Evolutionary conservation across 2,329 filamentous ascomycete genomes (phyloP), one percentile per base, ranked within the genome.

Genomic region (Fonsecaea multimorphosa): DNA sequence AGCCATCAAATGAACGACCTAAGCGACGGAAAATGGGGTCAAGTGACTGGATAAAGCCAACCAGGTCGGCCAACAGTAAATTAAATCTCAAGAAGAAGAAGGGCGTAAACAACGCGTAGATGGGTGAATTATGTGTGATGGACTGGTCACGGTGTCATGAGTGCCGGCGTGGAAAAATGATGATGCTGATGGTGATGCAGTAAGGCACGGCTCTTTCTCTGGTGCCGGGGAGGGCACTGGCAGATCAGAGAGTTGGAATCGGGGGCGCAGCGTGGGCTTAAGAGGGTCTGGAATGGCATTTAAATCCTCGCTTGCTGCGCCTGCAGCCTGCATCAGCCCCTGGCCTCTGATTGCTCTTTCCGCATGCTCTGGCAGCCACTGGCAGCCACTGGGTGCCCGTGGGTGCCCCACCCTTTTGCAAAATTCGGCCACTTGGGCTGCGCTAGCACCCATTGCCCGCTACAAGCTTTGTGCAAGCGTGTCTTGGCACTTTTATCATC

Each of bases 231-330:
- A 49, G 56, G 56, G 56, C 38, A 49, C 56, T 49, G 56, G 56
- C 56, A 58, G 56, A 58, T 58, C 56, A 58, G 58, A 46, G 55
- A 58, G 27, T 69, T 58, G 62, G 66, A 67, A 67, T 66, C 58
- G 62, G 64, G 58, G 67, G 67, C 66, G 64, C 64, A 62, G 59
- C 62, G 65, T 49, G 65, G 55, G 65, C 60, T 69, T 65, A 67
- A 58, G 67, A 67, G 63, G 56, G 67, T 67, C 67, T 67, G 58
- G 65, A 65, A 63, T 59, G 52, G 55, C 54, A 60, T 67, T 69
- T 69, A 69, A 69, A 69, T 69, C 62, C 67, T 69, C 65, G 64
- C 67, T 69, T 67, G 67, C 57, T 65, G 65, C 57, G 66, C 40
- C 61, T 63, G 61, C 58, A 59, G 58, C 49, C 46, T 53, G 58